Percentiles rank a stretch among this genome's conserved stretches.
phyloP scores from a whole-genome alignment of 164 flowering plant genomes.

The Buxus sempervirens region DNA sequence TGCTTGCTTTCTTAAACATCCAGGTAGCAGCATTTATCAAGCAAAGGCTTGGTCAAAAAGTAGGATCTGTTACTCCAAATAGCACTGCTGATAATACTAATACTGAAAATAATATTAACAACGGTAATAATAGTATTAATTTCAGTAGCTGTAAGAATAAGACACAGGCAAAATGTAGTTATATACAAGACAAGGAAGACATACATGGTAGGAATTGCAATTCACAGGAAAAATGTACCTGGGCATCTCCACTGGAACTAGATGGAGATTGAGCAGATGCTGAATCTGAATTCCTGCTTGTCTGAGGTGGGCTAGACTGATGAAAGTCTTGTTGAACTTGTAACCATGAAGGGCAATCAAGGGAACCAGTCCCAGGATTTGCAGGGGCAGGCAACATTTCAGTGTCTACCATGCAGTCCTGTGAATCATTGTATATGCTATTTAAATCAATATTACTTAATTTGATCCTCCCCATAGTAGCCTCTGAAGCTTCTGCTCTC shows the following conservation, averaged over 20 bases:
- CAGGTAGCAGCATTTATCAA: too few species aligned
- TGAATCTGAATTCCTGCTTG: slow-evolving; percentile 84
- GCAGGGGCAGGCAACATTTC: slow-evolving; percentile 33
- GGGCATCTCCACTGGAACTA: slow-evolving; percentile 85
- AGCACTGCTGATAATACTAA: too few species aligned
- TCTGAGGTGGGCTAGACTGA: slow-evolving; percentile 75
- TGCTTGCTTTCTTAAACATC: too few species aligned
- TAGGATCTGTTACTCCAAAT: too few species aligned
- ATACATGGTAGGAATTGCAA: background rate
- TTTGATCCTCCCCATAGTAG: slow-evolving; percentile 28
- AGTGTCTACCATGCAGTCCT: slow-evolving; percentile 47
- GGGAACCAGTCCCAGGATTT: slow-evolving; percentile 31
- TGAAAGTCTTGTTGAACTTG: slow-evolving; percentile 39
- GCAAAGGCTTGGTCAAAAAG: too few species aligned
- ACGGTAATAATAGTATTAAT: too few species aligned
- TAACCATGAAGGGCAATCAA: slow-evolving; percentile 44
- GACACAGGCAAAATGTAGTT: too few species aligned
- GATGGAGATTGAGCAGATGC: slow-evolving; percentile 77
- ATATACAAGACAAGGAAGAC: too few species aligned
- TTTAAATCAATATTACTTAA: slow-evolving; percentile 70
- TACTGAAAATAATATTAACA: too few species aligned
- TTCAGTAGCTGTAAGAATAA: too few species aligned
- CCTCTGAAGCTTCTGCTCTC: slow-evolving; percentile 21
- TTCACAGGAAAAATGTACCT: slow-evolving; percentile 39
- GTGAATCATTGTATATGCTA: slow-evolving; percentile 54